Percentiles rank a stretch among this genome's conserved stretches.
Conservation (phyloP, 805 yeast genomes). For the Hanseniaspora opuntiae region DNA sequence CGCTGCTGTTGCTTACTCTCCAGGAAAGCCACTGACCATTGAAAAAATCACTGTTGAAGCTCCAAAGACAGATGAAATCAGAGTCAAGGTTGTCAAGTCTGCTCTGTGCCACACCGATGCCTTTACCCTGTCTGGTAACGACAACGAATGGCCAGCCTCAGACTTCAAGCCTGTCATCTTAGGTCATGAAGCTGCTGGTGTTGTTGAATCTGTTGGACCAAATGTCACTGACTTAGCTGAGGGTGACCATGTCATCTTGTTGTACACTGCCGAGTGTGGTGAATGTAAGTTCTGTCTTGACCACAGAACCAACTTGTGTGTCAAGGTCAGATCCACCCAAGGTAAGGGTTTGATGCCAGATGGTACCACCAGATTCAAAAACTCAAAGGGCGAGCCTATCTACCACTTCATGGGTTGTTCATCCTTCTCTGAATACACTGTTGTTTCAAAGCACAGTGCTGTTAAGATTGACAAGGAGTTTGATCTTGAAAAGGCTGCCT, state of each 20-base stretch:
- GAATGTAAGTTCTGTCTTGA: constrained; percentile 90
- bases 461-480: constrained; percentile 82
- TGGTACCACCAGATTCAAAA: constrained; percentile 81
- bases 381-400: constrained; percentile 64
- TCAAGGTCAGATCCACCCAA: constrained; percentile 90
- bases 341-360: constrained; percentile 99
- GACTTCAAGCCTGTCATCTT: constrained; percentile 86
- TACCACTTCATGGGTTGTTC: constrained; percentile 97
- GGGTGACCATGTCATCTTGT: constrained; percentile 87
- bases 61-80: constrained; percentile 94
- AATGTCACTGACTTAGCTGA: constrained; percentile 80
- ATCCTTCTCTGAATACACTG: constrained; percentile 92
- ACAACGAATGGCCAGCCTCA: constrained; percentile 47
- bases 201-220: constrained; percentile 88
- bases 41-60: constrained; percentile 86
- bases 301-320: constrained; percentile 94
- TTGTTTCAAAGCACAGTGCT: constrained; percentile 91
- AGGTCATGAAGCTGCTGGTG: constrained; percentile 98
- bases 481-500: constrained; percentile 71
- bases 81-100: constrained; percentile 73
- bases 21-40: constrained; percentile 65
- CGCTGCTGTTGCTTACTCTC: constrained; percentile 98
- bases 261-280: constrained; percentile 93
- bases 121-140: constrained; percentile 83
- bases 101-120: constrained; percentile 99